Base-by-base conservation (phyloP, 306 rosid genomes). In the Fagus sylvatica region DNA sequence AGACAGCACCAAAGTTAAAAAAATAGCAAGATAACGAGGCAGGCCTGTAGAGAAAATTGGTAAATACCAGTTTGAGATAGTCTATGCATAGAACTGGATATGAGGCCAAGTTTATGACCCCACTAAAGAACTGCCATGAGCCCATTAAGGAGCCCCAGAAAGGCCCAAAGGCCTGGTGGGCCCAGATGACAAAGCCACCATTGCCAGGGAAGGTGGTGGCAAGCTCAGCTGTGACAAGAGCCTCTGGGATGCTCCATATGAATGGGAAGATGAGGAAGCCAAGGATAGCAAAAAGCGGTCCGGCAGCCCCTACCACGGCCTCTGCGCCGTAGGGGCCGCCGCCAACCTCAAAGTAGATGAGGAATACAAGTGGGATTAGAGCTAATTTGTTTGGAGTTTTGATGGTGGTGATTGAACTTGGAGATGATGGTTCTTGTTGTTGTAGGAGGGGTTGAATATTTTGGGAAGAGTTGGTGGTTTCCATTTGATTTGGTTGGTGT, bases 71-170 rank as follows among this genome's bases (percentile, higher is more conserved):
- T 56, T 79, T 69, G 64, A 84, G 51, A 76, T 87, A 87, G 70
- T 82, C 83, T 0, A 82, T 59, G 28, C 89, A 86, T 48, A 86
- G 89, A 71, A 80, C 68, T 46, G 87, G 89, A 15, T 73, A 86
- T 1, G 89, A 78, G 41, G 87, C 87, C 19, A 80, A 49, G 48
- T 83, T 86, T 59, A 86, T 83, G 68, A 83, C 87, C 2, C 83
- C 89, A 32, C 75, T 56, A 19, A 83, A 53, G 71, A 86, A 86
- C 15, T 86, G 82, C 87, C 87, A 86, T 51, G 82, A 72, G 4
- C 88, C 88, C 88, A 85, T 81, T 22, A 81, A 75, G 49, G 85
- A 85, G 30, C 85, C 85, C 88, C 85, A 85, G 59, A 85, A 85
- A 59, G 88, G 83, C 22, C 88, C 85, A 78, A 85, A 85, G 5